phyloP scores from a whole-genome alignment of 2,329 filamentous ascomycete genomes.

The Triangularia setosa region DNA sequence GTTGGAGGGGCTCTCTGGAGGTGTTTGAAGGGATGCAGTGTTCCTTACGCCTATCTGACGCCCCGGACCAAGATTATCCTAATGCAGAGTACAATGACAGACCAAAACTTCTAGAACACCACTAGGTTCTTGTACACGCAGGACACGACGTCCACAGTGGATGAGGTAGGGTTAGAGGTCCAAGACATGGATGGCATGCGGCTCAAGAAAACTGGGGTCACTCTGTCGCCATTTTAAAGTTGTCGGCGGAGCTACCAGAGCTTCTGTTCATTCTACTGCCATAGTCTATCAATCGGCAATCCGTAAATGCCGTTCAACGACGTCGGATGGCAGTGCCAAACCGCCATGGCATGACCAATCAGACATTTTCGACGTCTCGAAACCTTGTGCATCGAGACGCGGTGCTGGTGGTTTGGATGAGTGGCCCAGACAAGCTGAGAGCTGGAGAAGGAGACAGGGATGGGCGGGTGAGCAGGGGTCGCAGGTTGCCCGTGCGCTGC shows the following conservation, averaged over 20 bases:
- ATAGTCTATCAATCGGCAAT: neutral
- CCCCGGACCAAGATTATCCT: no score
- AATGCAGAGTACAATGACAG: neutral
- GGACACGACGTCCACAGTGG: neutral
- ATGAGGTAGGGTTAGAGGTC: neutral
- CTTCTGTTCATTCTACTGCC: neutral
- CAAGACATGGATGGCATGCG: constrained; percentile 11
- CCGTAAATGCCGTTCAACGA: neutral
- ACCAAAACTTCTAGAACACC: neutral
- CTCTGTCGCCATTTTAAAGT: neutral
- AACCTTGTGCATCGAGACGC: neutral
- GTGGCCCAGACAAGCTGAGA: constrained; percentile 15
- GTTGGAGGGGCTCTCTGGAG: no score
- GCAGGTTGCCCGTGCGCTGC: neutral
- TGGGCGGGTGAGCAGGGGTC: constrained; percentile 7
- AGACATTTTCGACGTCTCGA: neutral
- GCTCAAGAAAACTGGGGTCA: constrained; percentile 1
- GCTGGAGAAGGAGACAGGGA: constrained; percentile 11
- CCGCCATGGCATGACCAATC: neutral
- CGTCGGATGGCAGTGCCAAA: neutral
- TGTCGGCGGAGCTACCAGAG: neutral
- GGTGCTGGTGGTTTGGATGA: constrained; percentile 6
- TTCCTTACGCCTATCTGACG: no score
- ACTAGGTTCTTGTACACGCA: neutral
- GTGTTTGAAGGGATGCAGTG: no score